Conservation (phyloP, 2,329 filamentous ascomycete genomes). For the Penicillium polonicum region DNA sequence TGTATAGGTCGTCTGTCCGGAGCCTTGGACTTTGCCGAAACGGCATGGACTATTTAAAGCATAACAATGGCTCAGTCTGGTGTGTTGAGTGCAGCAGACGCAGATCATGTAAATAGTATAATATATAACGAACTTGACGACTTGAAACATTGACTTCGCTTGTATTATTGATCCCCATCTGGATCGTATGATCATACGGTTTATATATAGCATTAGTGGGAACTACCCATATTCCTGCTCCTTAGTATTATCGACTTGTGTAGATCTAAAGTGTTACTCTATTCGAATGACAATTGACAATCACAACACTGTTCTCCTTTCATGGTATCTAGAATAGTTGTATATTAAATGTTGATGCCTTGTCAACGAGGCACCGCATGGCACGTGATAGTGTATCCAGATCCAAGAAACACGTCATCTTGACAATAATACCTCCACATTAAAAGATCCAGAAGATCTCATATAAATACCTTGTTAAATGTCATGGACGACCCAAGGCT, state of each 20-base stretch:
- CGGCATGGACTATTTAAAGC: slow-evolving; percentile 37
- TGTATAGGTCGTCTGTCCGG: slow-evolving; percentile 63
- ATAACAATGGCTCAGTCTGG: slow-evolving; percentile 20
- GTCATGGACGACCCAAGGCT: background rate
- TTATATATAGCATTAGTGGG: background rate
- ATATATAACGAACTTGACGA: slow-evolving; percentile 6
- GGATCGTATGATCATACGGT: background rate
- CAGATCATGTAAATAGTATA: slow-evolving; percentile 19
- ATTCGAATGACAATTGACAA: background rate
- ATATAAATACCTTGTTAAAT: background rate
- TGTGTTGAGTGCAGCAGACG: slow-evolving; percentile 13
- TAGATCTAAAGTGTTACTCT: background rate
- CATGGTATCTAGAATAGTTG: background rate
- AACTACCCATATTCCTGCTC: background rate
- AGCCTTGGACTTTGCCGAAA: slow-evolving; percentile 69
- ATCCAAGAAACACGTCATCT: background rate
- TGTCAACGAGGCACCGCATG: background rate
- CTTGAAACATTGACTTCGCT: background rate
- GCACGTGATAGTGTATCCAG: background rate
- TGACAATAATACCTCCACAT: background rate
- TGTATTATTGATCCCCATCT: background rate
- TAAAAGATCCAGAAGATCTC: background rate
- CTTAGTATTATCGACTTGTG: background rate
- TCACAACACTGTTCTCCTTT: background rate
- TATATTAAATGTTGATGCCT: background rate